A percentile compares a stretch with the other conserved stretches of the same genome.
These are phyloP conservation scores for Corymbia calophylla DNA, from an alignment of 441 rosid species.

Conservation along the genomic window DNA sequence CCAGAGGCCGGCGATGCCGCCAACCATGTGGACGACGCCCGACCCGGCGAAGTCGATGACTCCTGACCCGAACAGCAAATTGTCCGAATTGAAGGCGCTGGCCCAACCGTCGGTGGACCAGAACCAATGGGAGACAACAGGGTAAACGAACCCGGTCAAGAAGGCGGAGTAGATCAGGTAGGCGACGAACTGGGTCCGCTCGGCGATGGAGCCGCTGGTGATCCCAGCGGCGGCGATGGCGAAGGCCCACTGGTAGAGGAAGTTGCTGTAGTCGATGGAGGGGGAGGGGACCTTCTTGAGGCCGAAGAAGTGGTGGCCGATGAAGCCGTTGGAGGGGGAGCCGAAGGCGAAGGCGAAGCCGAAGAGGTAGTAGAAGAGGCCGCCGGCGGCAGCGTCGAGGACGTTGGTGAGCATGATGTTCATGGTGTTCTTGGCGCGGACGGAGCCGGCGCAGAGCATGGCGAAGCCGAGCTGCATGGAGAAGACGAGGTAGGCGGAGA, in stretches of 20 bases:
- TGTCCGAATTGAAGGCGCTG: constrained; percentile 20
- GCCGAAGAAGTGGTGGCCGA: constrained; percentile 68
- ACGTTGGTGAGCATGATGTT: constrained; percentile 90
- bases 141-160: constrained; percentile 65
- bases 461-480: constrained; percentile 93
- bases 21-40: constrained; percentile 72
- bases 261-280: constrained; percentile 36
- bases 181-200: constrained; percentile 65
- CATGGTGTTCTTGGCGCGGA: constrained; percentile 85
- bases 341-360: constrained; percentile 92
- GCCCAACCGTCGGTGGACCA: constrained; percentile 76
- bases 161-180: constrained; percentile 59
- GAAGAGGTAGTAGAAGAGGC: constrained; percentile 74
- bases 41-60: constrained; percentile 74
- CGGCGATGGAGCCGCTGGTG: constrained; percentile 69
- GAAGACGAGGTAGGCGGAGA: constrained; percentile 87
- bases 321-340: constrained; percentile 65
- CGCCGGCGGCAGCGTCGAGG: constrained; percentile 85
- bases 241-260: constrained; percentile 77
- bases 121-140: constrained; percentile 72
- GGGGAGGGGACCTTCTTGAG: constrained; percentile 39
- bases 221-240: constrained; percentile 81
- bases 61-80: constrained; percentile 38
- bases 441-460: constrained; percentile 94
- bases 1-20: constrained; percentile 69